These are phyloP conservation scores for Calycina herbarum DNA, from an alignment of 2,329 filamentous ascomycete species.

Conservation along the genomic window DNA sequence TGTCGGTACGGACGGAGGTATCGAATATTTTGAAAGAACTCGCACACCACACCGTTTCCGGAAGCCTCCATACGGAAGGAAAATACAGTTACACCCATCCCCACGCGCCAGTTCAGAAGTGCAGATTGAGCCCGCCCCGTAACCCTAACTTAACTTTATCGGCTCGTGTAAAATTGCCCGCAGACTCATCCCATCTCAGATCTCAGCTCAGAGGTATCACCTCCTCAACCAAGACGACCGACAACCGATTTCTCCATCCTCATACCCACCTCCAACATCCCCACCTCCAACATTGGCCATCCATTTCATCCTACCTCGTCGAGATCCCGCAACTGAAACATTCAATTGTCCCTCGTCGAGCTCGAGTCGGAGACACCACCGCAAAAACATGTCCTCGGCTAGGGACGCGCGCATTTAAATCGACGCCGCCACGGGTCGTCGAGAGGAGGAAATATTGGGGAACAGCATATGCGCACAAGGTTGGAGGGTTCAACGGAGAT, in stretches of 20 bases:
- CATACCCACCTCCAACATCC: background rate
- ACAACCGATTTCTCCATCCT: background rate
- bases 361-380: background rate
- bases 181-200: conserved; percentile 1
- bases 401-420: conserved; percentile 1
- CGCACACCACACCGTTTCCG: too few species aligned
- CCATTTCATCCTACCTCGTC: background rate
- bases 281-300: background rate
- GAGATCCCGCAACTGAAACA: background rate
- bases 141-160: background rate
- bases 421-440: conserved; percentile 4
- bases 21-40: too few species aligned
- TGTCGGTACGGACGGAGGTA: too few species aligned
- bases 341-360: background rate
- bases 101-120: too few species aligned
- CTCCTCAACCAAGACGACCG: background rate
- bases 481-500: background rate
- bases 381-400: conserved; percentile 1
- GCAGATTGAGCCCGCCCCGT: too few species aligned
- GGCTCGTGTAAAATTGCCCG: background rate
- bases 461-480: conserved; percentile 4
- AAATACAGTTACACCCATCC: too few species aligned
- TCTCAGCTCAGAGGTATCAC: background rate
- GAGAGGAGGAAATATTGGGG: background rate
- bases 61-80: too few species aligned